Conservation (phyloP, 192 early-diverging fungal species). For the Mortierella claussenii region DNA sequence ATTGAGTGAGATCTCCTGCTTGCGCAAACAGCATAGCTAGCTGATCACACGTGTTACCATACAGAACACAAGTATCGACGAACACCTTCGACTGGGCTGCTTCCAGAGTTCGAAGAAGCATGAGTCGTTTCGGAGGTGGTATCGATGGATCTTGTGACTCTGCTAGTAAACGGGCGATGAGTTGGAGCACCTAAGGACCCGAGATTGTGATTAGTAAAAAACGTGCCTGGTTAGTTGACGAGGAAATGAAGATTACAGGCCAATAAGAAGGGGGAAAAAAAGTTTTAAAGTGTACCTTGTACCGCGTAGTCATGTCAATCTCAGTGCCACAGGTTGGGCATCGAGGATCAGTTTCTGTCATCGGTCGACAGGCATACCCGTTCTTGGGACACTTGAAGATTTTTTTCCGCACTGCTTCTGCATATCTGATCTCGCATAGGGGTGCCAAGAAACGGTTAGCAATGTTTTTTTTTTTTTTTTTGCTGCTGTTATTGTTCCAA, state of each 20-base stretch:
- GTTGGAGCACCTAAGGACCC: slow-evolving; percentile 24
- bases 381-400: slow-evolving; percentile 37
- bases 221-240: too few relatives aligned
- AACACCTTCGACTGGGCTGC: slow-evolving; percentile 21
- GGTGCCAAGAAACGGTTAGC: not conserved
- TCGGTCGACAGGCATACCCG: slow-evolving; percentile 22
- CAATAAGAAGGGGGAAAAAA: not conserved
- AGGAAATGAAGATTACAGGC: not conserved
- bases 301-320: slow-evolving; percentile 10
- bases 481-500: not conserved
- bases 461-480: not conserved
- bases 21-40: slow-evolving; percentile 38
- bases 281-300: slow-evolving; percentile 16
- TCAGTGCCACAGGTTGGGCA: slow-evolving; percentile 37
- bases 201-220: too few relatives aligned
- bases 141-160: slow-evolving; percentile 25
- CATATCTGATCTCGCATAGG: slow-evolving; percentile 13
- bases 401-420: slow-evolving; percentile 21
- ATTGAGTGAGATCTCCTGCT: slow-evolving; percentile 20
- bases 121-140: slow-evolving; percentile 1
- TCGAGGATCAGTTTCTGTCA: slow-evolving; percentile 23
- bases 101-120: slow-evolving; percentile 27
- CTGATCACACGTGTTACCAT: slow-evolving; percentile 47
- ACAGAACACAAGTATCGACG: slow-evolving; percentile 33
- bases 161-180: slow-evolving; percentile 23